Evolutionary conservation across 2,329 filamentous ascomycete species (phyloP).

Genomic region (Ophiobolus disseminans): DNA sequence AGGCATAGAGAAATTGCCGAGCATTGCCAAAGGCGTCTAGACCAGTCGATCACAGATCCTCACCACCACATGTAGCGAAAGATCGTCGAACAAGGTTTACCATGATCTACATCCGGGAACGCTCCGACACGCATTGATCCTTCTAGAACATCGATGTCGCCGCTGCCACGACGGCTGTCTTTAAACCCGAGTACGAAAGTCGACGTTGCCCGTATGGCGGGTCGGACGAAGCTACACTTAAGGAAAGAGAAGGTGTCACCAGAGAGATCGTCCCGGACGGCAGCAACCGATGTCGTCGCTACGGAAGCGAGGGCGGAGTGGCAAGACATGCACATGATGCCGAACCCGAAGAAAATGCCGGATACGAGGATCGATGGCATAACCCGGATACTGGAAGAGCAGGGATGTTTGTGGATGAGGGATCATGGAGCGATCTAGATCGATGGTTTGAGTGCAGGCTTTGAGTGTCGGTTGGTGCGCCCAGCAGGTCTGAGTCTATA

Average conservation of each 20-base stretch:
- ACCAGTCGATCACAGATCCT: constrained; percentile 14
- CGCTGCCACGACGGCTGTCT: background rate
- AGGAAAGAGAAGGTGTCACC: background rate
- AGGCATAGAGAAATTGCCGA: too few species aligned
- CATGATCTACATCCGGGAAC: background rate
- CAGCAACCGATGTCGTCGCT: background rate
- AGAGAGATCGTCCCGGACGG: background rate
- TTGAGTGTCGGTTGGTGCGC: background rate
- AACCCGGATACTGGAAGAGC: background rate
- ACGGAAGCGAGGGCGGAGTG: background rate
- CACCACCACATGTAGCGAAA: background rate
- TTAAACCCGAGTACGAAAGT: background rate
- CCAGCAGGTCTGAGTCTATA: background rate
- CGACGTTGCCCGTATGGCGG: too few species aligned
- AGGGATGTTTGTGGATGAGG: background rate
- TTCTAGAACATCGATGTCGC: background rate
- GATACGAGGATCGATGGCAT: background rate
- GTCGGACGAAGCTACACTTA: too few species aligned
- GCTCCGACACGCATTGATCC: background rate
- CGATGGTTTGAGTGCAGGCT: background rate
- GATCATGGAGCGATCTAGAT: background rate
- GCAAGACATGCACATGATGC: background rate
- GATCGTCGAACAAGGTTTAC: background rate
- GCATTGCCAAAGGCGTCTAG: background rate
- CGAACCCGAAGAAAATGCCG: background rate